Evolutionary conservation across 257 asterid genomes (phyloP).

Genomic region (Solanum clarkiae): DNA sequence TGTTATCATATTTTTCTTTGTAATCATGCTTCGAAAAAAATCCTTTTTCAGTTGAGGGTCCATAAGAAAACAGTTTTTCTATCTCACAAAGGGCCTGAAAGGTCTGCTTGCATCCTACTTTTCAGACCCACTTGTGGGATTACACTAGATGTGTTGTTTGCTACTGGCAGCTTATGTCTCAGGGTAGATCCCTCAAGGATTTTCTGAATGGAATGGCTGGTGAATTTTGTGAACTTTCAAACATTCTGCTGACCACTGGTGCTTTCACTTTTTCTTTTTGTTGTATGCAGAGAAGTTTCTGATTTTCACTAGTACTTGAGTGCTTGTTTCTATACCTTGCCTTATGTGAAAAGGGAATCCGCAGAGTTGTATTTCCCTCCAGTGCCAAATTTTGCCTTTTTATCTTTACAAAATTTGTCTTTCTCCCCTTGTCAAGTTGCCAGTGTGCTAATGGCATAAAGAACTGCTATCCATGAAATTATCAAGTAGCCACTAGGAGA

Average conservation of each 20-base stretch:
- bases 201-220: not conserved
- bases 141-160: not conserved
- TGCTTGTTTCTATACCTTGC: not conserved
- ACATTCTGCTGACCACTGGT: not conserved
- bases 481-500: not conserved
- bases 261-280: not conserved
- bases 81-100: not conserved
- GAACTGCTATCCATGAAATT: not conserved
- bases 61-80: not conserved
- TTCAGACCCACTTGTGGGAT: not conserved
- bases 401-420: not conserved
- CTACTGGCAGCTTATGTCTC: not conserved
- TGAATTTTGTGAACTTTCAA: not conserved
- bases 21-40: not conserved
- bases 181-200: not conserved
- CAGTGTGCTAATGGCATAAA: not conserved
- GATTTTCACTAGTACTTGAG: not conserved
- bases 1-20: not conserved
- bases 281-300: not conserved
- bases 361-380: not conserved
- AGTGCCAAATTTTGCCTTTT: not conserved
- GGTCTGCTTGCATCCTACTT: not conserved
- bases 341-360: not conserved
- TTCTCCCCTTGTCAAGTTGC: not conserved
- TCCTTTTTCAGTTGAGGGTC: not conserved